A percentile compares a stretch with the other conserved stretches of the same genome.
phyloP scores from a whole-genome alignment of 2,329 filamentous ascomycete genomes.

The Fusarium setosum region DNA sequence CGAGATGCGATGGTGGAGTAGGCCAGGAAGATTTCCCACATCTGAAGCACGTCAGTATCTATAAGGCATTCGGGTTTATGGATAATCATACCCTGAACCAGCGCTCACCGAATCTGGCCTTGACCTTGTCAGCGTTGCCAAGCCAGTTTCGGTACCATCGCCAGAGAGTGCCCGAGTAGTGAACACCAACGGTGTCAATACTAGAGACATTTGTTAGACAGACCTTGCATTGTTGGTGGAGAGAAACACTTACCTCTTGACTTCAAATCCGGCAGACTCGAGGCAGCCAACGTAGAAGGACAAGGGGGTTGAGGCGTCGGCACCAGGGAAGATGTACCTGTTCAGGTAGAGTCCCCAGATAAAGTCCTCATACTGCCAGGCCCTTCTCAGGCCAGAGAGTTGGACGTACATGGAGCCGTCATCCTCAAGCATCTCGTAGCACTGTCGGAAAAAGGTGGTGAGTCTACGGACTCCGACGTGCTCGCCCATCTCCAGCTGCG shows the following conservation, averaged over 20 bases:
- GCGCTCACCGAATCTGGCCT: slow-evolving; percentile 88
- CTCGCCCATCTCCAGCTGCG: slow-evolving; percentile 96
- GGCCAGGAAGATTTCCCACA: slow-evolving; percentile 93
- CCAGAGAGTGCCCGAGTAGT: slow-evolving; percentile 96
- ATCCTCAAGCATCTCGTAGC: slow-evolving; percentile 93
- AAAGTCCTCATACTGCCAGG: slow-evolving; percentile 96
- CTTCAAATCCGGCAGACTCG: slow-evolving; percentile 73
- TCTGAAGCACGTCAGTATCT: slow-evolving; percentile 59
- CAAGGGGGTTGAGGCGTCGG: slow-evolving; percentile 90
- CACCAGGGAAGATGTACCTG: slow-evolving; percentile 97
- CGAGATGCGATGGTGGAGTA: slow-evolving; percentile 86
- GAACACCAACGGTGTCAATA: slow-evolving; percentile 90
- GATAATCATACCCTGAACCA: slow-evolving; percentile 83
- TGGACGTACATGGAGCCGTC: slow-evolving; percentile 95
- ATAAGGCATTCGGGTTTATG: fast-evolving
- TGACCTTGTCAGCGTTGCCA: slow-evolving; percentile 88
- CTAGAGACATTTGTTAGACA: slow-evolving; percentile 35
- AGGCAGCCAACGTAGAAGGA: slow-evolving; percentile 84
- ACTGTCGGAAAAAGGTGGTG: slow-evolving; percentile 80
- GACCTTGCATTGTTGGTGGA: background rate
- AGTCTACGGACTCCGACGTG: slow-evolving; percentile 93
- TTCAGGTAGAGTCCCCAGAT: slow-evolving; percentile 99
- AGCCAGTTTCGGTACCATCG: slow-evolving; percentile 98
- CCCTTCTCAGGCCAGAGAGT: slow-evolving; percentile 88
- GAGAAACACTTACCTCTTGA: slow-evolving; percentile 68